Evolutionary conservation across 306 rosid species (phyloP), one percentile per base, ranked within the genome.

Genomic region (Astragalus glycyphyllos): DNA sequence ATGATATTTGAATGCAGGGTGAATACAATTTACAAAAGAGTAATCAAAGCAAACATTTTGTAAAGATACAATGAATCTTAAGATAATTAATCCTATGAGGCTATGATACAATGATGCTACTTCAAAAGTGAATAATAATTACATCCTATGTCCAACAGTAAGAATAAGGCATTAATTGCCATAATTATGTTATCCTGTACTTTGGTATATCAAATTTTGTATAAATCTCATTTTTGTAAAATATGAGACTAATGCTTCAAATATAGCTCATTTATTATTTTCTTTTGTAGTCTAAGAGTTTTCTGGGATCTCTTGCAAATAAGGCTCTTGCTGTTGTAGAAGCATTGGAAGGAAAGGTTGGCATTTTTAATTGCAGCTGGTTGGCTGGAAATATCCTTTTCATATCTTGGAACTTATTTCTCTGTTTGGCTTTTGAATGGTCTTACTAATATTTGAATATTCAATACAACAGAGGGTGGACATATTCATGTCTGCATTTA

Each of bases 281-380:
- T 68, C 53, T 50, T 44, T 84, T 83, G 78, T 81, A 94, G 99
- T 88, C 87, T 1, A 87, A 86, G 82, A 83, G 82, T 81, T 87
- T 94, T 62, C 96, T 89, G 7, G 88, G 92, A 82, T 77, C 84
- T 71, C 88, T 94, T 69, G 82, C 88, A 20, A 86, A 60, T 15
- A 87, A 80, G 82, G 95, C 97, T 64, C 82, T 91, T 59, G 74
- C 82, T 2, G 89, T 79, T 35, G 87, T 83, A 75, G 99, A 94
- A 73, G 94, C 97, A 65, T 85, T 94, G 81, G 99, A 91, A 80
- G 99, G 99, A 80, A 94, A 91, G 99, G 99, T 94, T 54, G 26
- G 87, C 71, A 71, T 53, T 75, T 74, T 47, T 13, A 68, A 46
- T 20, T 74, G 65, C 58, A 42, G 73, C 76, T 66, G 14, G 55